These are phyloP conservation scores for Obba rivulosa DNA, from an alignment of 768 basidiomycete genomes.

Conservation along the genomic window DNA sequence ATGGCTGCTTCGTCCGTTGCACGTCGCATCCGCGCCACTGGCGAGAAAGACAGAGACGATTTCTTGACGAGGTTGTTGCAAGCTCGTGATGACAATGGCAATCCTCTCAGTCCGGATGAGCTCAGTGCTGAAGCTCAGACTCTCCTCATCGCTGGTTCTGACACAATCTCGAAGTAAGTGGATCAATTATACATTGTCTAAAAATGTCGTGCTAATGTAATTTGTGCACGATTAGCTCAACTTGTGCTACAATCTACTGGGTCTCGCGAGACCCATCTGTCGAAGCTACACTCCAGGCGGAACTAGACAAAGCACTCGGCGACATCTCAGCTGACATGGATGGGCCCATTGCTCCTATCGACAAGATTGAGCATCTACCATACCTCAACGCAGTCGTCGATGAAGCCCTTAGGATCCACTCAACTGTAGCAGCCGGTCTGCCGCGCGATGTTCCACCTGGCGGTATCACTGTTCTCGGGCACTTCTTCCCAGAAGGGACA, in stretches of 20 bases:
- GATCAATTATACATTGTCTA: neutral
- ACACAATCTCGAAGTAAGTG: constrained; percentile 13
- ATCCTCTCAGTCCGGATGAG: constrained; percentile 8
- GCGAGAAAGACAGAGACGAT: neutral
- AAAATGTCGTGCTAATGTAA: neutral
- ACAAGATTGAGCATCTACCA: constrained; percentile 6
- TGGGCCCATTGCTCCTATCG: neutral
- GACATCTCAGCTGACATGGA: neutral
- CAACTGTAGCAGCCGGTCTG: constrained; percentile 25
- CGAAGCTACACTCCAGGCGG: constrained; percentile 5
- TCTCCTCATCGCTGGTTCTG: constrained; percentile 11
- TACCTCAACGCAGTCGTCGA: constrained; percentile 27
- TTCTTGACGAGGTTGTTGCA: constrained; percentile 9
- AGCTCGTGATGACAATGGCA: constrained; percentile 10
- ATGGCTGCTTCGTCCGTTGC: constrained; percentile 9
- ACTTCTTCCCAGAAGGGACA: constrained; percentile 18
- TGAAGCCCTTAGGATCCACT: constrained; percentile 25
- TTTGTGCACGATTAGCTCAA: neutral
- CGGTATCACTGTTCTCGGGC: constrained; percentile 15
- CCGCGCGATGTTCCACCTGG: constrained; percentile 23
- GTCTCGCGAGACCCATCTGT: constrained; percentile 1
- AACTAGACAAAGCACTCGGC: constrained; percentile 7
- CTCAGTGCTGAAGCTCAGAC: constrained; percentile 10
- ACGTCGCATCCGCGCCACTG: constrained; percentile 1
- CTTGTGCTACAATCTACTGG: constrained; percentile 1